A percentile compares a stretch with the other conserved stretches of the same genome.
Conservation (phyloP, 345 rosid genomes). For the Hevea brasiliensis region DNA sequence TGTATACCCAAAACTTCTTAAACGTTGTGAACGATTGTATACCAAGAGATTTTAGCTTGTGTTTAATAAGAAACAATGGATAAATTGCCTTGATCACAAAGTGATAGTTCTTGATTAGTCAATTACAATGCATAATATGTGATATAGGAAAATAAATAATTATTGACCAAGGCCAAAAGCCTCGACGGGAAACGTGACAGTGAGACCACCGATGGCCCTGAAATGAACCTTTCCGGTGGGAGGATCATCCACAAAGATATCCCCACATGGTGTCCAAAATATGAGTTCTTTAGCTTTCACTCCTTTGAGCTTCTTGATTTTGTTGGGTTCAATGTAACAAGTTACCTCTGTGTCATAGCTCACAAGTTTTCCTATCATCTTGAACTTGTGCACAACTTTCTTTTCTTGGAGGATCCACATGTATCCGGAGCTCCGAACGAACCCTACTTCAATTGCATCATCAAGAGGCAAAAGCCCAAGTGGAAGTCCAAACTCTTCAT, state of each 20-base stretch:
- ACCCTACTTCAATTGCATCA: slow-evolving; percentile 52
- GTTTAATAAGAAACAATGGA: no score
- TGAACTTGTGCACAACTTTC: slow-evolving; percentile 48
- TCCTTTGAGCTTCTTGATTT: slow-evolving; percentile 53
- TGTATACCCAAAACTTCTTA: no score
- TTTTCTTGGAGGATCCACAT: slow-evolving; percentile 57
- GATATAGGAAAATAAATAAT: not conserved
- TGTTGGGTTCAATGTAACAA: slow-evolving; percentile 34
- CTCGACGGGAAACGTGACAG: slow-evolving; percentile 46
- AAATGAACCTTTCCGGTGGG: slow-evolving; percentile 48
- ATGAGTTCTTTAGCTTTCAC: slow-evolving; percentile 55
- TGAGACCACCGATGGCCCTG: slow-evolving; percentile 52
- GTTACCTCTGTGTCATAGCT: slow-evolving; percentile 40
- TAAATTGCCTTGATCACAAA: no score
- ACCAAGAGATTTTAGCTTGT: no score
- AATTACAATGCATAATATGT: no score
- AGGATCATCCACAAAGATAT: slow-evolving; percentile 42
- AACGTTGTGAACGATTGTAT: no score
- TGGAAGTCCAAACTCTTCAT: slow-evolving; percentile 52
- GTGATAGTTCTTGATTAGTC: no score
- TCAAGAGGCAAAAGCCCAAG: slow-evolving; percentile 54
- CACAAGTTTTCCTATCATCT: slow-evolving; percentile 48
- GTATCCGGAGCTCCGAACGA: slow-evolving; percentile 42
- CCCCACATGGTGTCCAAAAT: slow-evolving; percentile 46
- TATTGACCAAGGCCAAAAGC: slow-evolving; percentile 48